These are phyloP conservation scores for Tetracladium setigerum DNA, from an alignment of 495 filamentous ascomycete species.

Conservation along the genomic window DNA sequence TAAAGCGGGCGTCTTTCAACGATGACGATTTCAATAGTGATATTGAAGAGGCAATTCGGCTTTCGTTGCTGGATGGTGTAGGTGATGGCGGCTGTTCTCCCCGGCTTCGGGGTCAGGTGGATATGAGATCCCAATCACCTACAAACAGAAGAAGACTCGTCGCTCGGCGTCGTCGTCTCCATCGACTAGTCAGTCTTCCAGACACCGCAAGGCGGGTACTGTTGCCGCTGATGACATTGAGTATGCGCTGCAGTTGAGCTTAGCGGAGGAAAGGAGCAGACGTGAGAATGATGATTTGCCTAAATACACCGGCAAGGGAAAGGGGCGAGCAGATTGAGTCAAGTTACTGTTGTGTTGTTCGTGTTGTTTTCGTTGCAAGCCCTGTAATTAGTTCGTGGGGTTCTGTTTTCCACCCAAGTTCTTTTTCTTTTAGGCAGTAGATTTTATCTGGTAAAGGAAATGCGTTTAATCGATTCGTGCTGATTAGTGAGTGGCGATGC, in stretches of 20 bases:
- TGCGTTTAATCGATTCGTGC: no score
- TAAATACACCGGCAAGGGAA: neutral
- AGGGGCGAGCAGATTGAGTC: neutral
- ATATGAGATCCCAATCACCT: conserved; percentile 46
- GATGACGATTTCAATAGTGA: conserved; percentile 64
- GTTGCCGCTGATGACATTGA: conserved; percentile 63
- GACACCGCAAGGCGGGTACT: neutral
- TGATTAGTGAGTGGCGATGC: no score
- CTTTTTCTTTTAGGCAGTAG: no score
- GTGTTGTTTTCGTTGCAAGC: no score
- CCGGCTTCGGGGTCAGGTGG: conserved; percentile 53
- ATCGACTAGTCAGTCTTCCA: conserved; percentile 26
- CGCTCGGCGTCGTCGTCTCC: conserved; percentile 29
- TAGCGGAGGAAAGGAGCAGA: conserved; percentile 68
- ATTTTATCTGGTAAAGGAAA: no score
- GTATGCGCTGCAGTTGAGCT: conserved; percentile 74
- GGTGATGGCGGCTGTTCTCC: conserved; percentile 66
- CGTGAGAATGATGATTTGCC: conserved; percentile 18
- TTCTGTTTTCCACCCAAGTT: no score
- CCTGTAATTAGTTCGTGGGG: no score
- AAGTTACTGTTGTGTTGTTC: no score
- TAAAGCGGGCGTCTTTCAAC: conserved; percentile 30
- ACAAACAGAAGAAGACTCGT: conserved; percentile 36
- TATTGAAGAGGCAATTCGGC: conserved; percentile 71
- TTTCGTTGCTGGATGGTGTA: conserved; percentile 58